Evolutionary conservation across 176 grass and related monocot genomes (phyloP).

Genomic region (Eremochloa ophiuroides): DNA sequence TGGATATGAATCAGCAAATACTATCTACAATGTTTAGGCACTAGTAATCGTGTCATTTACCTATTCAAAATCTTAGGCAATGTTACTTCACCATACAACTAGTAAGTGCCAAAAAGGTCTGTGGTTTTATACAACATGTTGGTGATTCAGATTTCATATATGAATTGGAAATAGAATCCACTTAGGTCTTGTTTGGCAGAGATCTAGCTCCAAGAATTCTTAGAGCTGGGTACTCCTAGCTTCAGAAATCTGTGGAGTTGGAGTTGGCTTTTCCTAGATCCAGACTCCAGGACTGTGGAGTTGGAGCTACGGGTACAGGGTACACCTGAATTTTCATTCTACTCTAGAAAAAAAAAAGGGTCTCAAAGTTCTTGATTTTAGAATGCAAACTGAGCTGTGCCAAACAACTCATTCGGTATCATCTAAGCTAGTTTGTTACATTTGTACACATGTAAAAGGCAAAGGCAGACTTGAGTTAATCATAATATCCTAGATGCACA

Average conservation of each 20-base stretch:
- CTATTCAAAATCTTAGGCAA: conserved; percentile 15
- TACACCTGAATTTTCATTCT: neutral
- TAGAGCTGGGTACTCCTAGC: neutral
- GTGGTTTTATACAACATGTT: neutral
- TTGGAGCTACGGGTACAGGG: neutral
- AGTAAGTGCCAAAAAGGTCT: neutral
- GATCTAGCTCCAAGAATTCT: neutral
- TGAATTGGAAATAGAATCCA: neutral
- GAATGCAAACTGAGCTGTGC: neutral
- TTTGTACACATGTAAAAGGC: neutral
- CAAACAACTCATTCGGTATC: neutral
- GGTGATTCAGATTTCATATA: neutral
- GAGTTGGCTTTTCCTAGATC: no score
- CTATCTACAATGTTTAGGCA: neutral
- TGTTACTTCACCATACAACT: neutral
- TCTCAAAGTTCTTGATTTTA: neutral
- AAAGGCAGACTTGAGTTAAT: neutral
- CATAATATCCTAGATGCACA: neutral
- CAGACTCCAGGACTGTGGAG: neutral
- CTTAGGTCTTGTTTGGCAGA: neutral
- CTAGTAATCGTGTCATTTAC: neutral
- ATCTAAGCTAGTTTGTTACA: neutral
- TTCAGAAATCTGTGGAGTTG: no score
- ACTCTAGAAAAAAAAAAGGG: neutral
- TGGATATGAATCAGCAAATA: conserved; percentile 4